A percentile compares a stretch with the other conserved stretches of the same genome.
These are phyloP conservation scores for Erigeron canadensis DNA, from an alignment of 129 eudicot species.

Conservation along the genomic window DNA sequence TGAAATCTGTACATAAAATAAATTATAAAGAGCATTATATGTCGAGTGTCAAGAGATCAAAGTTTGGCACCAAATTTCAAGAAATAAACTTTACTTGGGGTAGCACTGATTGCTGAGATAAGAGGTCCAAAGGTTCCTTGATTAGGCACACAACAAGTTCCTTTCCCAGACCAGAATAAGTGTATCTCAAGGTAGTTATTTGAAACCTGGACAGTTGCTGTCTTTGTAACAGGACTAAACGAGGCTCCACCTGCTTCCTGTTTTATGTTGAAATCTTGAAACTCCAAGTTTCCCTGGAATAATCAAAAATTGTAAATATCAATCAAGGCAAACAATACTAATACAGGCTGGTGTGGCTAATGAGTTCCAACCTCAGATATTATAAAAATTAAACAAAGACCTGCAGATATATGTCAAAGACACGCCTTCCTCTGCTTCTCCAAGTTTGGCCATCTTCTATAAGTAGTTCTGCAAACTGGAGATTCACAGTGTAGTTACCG, in stretches of 20 bases:
- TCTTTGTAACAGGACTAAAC: conserved; percentile 47
- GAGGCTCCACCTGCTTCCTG: conserved; percentile 62
- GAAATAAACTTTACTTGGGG: conserved; percentile 50
- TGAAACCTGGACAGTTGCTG: conserved; percentile 44
- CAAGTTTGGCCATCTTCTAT: conserved; percentile 45
- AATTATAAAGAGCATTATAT: not conserved
- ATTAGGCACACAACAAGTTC: conserved; percentile 79
- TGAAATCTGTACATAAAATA: conserved; percentile 45
- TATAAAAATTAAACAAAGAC: conserved; percentile 25
- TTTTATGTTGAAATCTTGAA: conserved; percentile 69
- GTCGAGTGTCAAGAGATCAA: conserved; percentile 15
- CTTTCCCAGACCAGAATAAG: conserved; percentile 94
- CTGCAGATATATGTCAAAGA: conserved; percentile 83
- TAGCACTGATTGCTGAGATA: conserved; percentile 84
- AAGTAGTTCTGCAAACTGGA: conserved; percentile 70
- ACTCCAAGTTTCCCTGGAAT: conserved; percentile 53
- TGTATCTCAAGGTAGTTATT: conserved; percentile 79
- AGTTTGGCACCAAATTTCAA: not conserved
- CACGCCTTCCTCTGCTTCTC: conserved; percentile 73
- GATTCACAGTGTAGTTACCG: conserved; percentile 65
- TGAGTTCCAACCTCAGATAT: not conserved
- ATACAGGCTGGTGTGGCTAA: not conserved
- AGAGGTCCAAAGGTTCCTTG: conserved; percentile 82
- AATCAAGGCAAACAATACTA: not conserved
- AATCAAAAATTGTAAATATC: conserved; percentile 1